Conservation (phyloP, 2,329 filamentous ascomycete genomes). For the Ophiostoma sp. region DNA sequence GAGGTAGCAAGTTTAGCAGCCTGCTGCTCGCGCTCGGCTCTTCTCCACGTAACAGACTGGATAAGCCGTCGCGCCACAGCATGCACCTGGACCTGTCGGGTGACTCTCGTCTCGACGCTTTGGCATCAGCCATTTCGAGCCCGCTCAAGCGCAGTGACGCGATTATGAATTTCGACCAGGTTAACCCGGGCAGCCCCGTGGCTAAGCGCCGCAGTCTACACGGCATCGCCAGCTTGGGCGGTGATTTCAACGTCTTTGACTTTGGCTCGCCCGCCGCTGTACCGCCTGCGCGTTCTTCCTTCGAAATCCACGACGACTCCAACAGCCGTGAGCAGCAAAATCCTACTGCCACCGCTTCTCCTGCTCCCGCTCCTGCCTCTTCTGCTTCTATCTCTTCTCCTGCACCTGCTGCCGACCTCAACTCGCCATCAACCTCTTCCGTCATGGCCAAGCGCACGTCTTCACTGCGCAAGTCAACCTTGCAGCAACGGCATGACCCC, state of each 20-base stretch:
- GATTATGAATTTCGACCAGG: slow-evolving; percentile 81
- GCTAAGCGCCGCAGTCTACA: slow-evolving; percentile 89
- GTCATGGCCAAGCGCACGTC: slow-evolving; percentile 65
- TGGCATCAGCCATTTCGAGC: slow-evolving; percentile 65
- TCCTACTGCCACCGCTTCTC: slow-evolving; percentile 35
- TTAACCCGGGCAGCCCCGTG: slow-evolving; percentile 77
- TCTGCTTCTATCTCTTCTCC: slow-evolving; percentile 34
- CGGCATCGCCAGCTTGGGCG: slow-evolving; percentile 64
- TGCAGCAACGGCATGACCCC: slow-evolving; percentile 78
- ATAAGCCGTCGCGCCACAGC: slow-evolving; percentile 55
- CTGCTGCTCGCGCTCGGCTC: slow-evolving; percentile 43
- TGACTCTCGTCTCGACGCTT: slow-evolving; percentile 47
- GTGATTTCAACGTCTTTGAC: slow-evolving; percentile 76
- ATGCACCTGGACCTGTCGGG: slow-evolving; percentile 59
- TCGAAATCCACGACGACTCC: slow-evolving; percentile 48
- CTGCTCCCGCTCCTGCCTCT: background rate
- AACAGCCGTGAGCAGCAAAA: slow-evolving; percentile 54
- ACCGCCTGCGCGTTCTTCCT: slow-evolving; percentile 45
- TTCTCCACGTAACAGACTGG: slow-evolving; percentile 45
- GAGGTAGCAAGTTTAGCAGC: slow-evolving; percentile 36
- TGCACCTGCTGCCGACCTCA: slow-evolving; percentile 42
- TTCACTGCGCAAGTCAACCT: slow-evolving; percentile 79
- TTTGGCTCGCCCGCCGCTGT: slow-evolving; percentile 35
- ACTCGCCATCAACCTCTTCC: slow-evolving; percentile 30
- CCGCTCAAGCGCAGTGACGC: slow-evolving; percentile 91